Percentiles rank a stretch among this genome's conserved stretches.
Conservation (phyloP, 1,284 basidiomycete species). For the Leccinum solheimii region DNA sequence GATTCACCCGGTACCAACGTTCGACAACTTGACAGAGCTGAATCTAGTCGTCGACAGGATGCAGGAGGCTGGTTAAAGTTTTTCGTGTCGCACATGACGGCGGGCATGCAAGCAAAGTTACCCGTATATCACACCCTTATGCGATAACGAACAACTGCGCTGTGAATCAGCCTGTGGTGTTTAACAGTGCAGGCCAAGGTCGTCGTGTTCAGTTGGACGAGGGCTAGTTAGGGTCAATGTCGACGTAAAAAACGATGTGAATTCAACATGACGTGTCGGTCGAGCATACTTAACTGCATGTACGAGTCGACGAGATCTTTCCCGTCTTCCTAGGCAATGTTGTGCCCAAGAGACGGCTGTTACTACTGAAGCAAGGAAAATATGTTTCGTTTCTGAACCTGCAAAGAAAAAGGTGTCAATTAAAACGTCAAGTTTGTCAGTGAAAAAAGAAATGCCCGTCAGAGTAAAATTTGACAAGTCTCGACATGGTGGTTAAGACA, state of each 20-base stretch:
- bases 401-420: not conserved
- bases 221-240: no score
- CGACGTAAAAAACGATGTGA: not conserved
- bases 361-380: not conserved
- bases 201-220: no score
- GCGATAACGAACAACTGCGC: no score
- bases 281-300: not conserved
- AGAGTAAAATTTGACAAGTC: conserved; percentile 29
- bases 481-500: conserved; percentile 68
- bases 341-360: not conserved
- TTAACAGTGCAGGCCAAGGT: no score
- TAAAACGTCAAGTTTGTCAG: not conserved
- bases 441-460: not conserved
- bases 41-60: conserved; percentile 63
- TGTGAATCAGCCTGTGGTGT: no score
- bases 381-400: not conserved
- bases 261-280: not conserved
- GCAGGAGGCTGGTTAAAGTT: conserved; percentile 39
- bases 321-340: not conserved
- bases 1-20: conserved; percentile 68
- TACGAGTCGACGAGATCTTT: not conserved
- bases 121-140: no score
- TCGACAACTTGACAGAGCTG: conserved; percentile 56
- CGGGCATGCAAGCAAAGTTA: not conserved
- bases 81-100: not conserved